Base-by-base conservation (phyloP, 208 protist species). In the Trypanosoma grayi region DNA sequence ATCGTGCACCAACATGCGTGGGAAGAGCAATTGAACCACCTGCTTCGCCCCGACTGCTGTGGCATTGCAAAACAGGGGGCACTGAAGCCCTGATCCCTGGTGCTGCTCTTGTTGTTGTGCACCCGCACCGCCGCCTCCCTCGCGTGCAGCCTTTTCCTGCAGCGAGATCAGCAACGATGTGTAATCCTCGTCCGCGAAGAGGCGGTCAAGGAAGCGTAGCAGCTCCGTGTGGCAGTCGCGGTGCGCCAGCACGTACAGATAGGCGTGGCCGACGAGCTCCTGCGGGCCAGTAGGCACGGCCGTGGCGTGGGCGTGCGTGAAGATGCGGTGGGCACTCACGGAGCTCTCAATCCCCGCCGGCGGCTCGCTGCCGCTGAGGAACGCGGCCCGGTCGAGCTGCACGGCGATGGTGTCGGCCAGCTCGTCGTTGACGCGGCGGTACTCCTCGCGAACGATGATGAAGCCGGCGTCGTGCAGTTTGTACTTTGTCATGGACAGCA, bases 391-490 rank as follows among this genome's bases (percentile, higher is more conserved):
- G 59, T 92, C 85, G 14, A 85, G 56, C 57, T 73, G 66, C 2
- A 79, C 60, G 28, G 67, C 69, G 28, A 94, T 68, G 53, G 75
- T 83, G 59, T 87, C 70, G 8, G 83, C 76, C 3, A 87, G n/a
- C 64, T 95, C 89, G 2, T 76, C 54, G 60, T 92, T 95, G 6
- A 95, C 14, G 14, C 80, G 68, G n/a, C 85, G 78, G 52, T 82
- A 78, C 72, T 92, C 85, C 55, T 92, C 82, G 10, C 82, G 82
- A 10, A 89, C 77, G 24, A 93, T 64, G 53, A 92, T 87, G 68
- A 95, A 95, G 55, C 89, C 89, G 7, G 73, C 82, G 34, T 92
- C 89, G 66, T 83, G 84, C 24, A 95, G 73, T 36, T 80, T 82
- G 69, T 81, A 90, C 51, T 85, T 88, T 48, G 86, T 79, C 62